A percentile compares a stretch with the other conserved stretches of the same genome.
Conservation (phyloP, 306 rosid species). For the Ochetophila trinervis region DNA sequence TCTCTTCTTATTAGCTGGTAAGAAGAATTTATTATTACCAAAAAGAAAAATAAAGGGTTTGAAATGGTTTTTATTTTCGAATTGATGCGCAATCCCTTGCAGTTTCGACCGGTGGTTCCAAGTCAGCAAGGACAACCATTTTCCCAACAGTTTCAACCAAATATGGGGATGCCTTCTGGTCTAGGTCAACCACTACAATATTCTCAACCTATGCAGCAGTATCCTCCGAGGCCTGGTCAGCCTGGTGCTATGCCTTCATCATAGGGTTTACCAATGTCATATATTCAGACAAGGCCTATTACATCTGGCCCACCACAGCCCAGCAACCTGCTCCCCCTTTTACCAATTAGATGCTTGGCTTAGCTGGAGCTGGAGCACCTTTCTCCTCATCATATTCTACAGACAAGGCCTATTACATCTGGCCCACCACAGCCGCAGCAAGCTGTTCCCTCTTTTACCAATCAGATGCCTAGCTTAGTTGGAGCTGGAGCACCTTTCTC, state of each 20-base stretch:
- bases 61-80: constrained; percentile 15
- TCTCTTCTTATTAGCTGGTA: too few relatives aligned
- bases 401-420: too few relatives aligned
- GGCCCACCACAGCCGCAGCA: too few relatives aligned
- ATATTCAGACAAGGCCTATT: constrained; percentile 73
- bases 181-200: constrained; percentile 75
- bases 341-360: constrained; percentile 69
- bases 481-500: too few relatives aligned
- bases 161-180: constrained; percentile 58
- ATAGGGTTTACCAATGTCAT: constrained; percentile 61
- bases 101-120: constrained; percentile 79
- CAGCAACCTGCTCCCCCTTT: constrained; percentile 68
- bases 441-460: too few relatives aligned
- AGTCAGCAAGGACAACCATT: constrained; percentile 75
- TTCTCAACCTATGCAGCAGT: constrained; percentile 84
- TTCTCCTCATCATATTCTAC: constrained; percentile 70
- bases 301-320: constrained; percentile 60
- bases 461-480: too few relatives aligned
- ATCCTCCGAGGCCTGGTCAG: constrained; percentile 66
- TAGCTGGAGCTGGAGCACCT: constrained; percentile 62
- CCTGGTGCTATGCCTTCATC: constrained; percentile 62
- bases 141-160: constrained; percentile 70
- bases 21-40: too few relatives aligned
- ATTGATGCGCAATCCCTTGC: constrained; percentile 28
- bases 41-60: too few relatives aligned